Conservation (phyloP, 345 rosid species). For the Aurinia saxatilis region DNA sequence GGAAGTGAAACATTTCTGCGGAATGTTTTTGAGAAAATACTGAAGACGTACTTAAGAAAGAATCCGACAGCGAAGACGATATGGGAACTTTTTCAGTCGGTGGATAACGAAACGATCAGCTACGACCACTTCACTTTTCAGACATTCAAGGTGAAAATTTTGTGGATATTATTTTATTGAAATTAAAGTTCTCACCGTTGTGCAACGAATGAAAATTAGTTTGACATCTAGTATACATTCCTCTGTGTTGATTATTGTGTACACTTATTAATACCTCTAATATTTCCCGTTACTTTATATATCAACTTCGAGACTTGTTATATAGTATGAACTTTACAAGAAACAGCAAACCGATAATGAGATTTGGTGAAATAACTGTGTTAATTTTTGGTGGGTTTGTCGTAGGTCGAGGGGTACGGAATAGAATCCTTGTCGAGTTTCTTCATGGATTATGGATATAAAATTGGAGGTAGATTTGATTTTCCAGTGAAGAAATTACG, state of each 20-base stretch:
- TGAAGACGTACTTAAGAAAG: slow-evolving; percentile 53
- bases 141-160: slow-evolving; percentile 52
- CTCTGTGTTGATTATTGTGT: too few relatives aligned
- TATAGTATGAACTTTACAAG: too few relatives aligned
- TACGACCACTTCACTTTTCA: slow-evolving; percentile 85
- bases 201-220: too few relatives aligned
- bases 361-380: too few relatives aligned
- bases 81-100: slow-evolving; percentile 51
- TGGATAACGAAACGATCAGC: slow-evolving; percentile 46
- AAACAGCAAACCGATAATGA: too few relatives aligned
- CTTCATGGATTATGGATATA: slow-evolving; percentile 74
- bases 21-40: slow-evolving; percentile 53
- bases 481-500: slow-evolving; percentile 78
- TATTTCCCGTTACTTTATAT: too few relatives aligned
- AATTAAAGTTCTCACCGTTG: too few relatives aligned
- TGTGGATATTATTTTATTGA: too few relatives aligned
- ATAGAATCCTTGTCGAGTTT: slow-evolving; percentile 65
- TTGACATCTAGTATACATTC: too few relatives aligned
- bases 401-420: slow-evolving; percentile 66
- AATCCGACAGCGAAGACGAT: slow-evolving; percentile 70
- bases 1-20: slow-evolving; percentile 58
- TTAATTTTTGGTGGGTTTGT: neutral
- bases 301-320: too few relatives aligned
- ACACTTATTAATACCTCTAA: too few relatives aligned
- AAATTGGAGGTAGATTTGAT: slow-evolving; percentile 46